Conservation (phyloP, 768 basidiomycete species). For the Phanerochaete sordida region DNA sequence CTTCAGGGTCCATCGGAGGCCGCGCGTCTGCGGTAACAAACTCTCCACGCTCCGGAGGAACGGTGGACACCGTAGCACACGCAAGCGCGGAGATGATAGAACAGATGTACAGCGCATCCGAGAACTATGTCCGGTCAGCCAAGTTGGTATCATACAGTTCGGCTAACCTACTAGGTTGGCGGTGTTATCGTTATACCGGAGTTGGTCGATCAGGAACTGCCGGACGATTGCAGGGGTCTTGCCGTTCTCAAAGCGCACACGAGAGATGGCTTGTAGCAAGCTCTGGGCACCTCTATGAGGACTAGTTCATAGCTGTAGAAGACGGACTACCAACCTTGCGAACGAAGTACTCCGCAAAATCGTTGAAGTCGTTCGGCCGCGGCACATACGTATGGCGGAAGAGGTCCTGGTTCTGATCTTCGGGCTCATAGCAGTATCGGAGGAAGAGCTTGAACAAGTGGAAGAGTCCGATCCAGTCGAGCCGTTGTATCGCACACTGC, state of each 20-base stretch:
- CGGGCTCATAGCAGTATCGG: conserved; percentile 85
- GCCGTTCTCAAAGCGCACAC: conserved; percentile 82
- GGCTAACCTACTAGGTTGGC: conserved; percentile 67
- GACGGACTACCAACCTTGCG: conserved; percentile 63
- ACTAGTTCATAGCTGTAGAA: conserved; percentile 39
- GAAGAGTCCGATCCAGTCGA: conserved; percentile 90
- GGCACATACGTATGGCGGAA: conserved; percentile 91
- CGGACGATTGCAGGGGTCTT: conserved; percentile 84
- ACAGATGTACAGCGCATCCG: conserved; percentile 89
- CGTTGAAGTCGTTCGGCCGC: conserved; percentile 90
- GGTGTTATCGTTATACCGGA: conserved; percentile 96
- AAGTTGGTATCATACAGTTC: not conserved
- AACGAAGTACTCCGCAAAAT: conserved; percentile 90
- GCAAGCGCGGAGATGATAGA: conserved; percentile 81
- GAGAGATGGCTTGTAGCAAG: conserved; percentile 78
- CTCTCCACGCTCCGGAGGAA: conserved; percentile 79
- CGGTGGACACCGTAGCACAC: conserved; percentile 71
- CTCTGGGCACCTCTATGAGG: conserved; percentile 38
- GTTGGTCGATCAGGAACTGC: conserved; percentile 84
- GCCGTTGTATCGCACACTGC: conserved; percentile 78
- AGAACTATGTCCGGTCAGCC: conserved; percentile 50
- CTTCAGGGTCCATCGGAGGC: conserved; percentile 64
- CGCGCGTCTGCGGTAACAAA: conserved; percentile 65
- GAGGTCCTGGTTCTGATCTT: conserved; percentile 76
- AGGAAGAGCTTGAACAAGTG: conserved; percentile 95